Conservation (phyloP, 2,329 filamentous ascomycete species). For the Botrytis byssoidea region DNA sequence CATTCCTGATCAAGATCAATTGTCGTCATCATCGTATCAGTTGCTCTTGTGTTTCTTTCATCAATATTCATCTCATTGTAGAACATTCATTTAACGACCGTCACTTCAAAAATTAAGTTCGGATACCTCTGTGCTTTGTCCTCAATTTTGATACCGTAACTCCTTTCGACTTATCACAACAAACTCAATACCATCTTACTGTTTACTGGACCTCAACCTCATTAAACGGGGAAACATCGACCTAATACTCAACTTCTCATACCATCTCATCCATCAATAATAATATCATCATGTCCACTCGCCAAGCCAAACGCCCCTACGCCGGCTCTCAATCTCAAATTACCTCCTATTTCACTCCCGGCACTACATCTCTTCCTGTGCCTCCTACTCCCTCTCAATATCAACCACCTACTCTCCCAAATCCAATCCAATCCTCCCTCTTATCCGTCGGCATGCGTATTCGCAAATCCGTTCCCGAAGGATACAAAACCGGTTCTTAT, state of each 20-base stretch:
- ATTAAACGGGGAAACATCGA: neutral
- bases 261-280: neutral
- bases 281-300: slow-evolving; percentile 12
- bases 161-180: neutral
- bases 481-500: slow-evolving; percentile 75
- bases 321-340: slow-evolving; percentile 58
- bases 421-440: slow-evolving; percentile 74
- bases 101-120: neutral
- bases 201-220: neutral
- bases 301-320: slow-evolving; percentile 56
- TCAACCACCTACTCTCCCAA: slow-evolving; percentile 36
- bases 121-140: neutral
- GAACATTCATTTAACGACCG: neutral
- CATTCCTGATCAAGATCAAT: neutral
- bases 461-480: slow-evolving; percentile 88
- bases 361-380: slow-evolving; percentile 31
- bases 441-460: slow-evolving; percentile 91
- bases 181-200: neutral
- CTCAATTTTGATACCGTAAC: neutral
- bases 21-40: neutral
- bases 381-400: slow-evolving; percentile 42
- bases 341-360: slow-evolving; percentile 57
- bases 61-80: neutral
- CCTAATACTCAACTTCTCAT: neutral
- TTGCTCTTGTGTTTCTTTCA: neutral